phyloP scores from a whole-genome alignment of 345 rosid genomes.

The Bruguiera gymnorhiza region DNA sequence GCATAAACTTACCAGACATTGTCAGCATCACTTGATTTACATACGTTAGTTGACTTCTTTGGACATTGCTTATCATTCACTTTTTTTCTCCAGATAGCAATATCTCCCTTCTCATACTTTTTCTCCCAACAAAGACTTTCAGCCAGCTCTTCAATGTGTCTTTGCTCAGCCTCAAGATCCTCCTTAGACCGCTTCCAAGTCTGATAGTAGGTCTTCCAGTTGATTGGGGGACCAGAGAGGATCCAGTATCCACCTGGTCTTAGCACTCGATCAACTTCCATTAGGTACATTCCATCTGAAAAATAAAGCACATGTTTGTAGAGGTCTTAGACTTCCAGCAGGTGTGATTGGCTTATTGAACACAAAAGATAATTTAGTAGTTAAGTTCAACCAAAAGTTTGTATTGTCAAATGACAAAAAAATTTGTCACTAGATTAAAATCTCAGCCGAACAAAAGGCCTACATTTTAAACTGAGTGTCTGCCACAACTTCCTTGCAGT shows the following conservation, averaged over 20 bases:
- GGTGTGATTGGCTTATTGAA: not conserved
- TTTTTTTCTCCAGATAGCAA: slow-evolving; percentile 75
- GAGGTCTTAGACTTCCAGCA: slow-evolving; percentile 18
- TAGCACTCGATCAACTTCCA: slow-evolving; percentile 96
- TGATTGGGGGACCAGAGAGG: slow-evolving; percentile 93
- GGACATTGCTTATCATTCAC: slow-evolving; percentile 58
- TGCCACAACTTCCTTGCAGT: not conserved
- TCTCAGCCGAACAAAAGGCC: not conserved
- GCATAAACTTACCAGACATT: slow-evolving; percentile 65
- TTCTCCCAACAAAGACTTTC: slow-evolving; percentile 97
- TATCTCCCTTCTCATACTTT: slow-evolving; percentile 93
- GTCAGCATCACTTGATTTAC: slow-evolving; percentile 52
- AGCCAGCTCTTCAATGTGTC: slow-evolving; percentile 70
- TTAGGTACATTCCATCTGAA: slow-evolving; percentile 75
- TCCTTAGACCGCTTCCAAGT: slow-evolving; percentile 81
- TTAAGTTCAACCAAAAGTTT: not conserved
- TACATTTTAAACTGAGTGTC: not conserved
- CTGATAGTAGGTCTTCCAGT: slow-evolving; percentile 85
- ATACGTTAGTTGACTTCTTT: slow-evolving; percentile 44
- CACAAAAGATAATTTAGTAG: not conserved
- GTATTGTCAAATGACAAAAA: not conserved
- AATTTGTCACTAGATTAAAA: not conserved
- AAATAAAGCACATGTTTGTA: slow-evolving; percentile 21
- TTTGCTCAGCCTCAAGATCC: slow-evolving; percentile 86
- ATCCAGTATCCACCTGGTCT: slow-evolving; percentile 99